Conservation (phyloP, 768 basidiomycete species). For the Pholiota microspora region DNA sequence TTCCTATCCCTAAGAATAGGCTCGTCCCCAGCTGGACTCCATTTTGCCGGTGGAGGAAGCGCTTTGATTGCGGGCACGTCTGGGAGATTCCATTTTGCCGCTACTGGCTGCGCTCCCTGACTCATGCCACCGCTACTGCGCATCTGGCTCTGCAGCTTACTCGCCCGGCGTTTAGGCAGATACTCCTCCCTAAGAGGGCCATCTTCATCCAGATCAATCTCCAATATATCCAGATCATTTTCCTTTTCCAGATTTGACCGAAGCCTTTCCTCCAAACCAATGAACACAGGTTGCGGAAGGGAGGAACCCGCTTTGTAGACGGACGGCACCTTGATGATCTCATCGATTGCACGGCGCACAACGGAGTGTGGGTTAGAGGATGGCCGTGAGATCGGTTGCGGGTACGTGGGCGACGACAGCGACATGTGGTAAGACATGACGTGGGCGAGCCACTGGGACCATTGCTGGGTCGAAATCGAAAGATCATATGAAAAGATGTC, state of each 20-base stretch:
- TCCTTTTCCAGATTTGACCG: constrained; percentile 49
- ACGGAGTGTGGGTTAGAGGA: constrained; percentile 69
- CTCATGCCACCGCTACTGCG: constrained; percentile 8
- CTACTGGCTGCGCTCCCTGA: constrained; percentile 10
- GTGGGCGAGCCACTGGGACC: constrained; percentile 72
- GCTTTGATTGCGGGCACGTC: constrained; percentile 12
- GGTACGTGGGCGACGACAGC: constrained; percentile 53
- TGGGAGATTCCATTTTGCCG: constrained; percentile 19
- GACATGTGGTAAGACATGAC: constrained; percentile 65
- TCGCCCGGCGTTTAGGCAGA: constrained; percentile 65
- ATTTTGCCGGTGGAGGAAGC: constrained; percentile 53
- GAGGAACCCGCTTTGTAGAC: constrained; percentile 25
- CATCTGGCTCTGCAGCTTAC: constrained; percentile 19
- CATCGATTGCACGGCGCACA: constrained; percentile 67
- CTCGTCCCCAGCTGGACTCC: constrained; percentile 81
- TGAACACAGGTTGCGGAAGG: constrained; percentile 64
- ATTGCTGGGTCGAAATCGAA: constrained; percentile 59
- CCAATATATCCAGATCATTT: constrained; percentile 47
- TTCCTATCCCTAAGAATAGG: constrained; percentile 59
- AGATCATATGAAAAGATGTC: constrained; percentile 72
- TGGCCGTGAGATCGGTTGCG: constrained; percentile 78
- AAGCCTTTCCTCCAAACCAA: constrained; percentile 66
- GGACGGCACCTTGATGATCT: constrained; percentile 54
- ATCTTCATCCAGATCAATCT: constrained; percentile 82
- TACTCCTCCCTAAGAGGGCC: constrained; percentile 83